These are phyloP conservation scores for Colletotrichum truncatum DNA, from an alignment of 2,329 filamentous ascomycete genomes.

Conservation along the genomic window DNA sequence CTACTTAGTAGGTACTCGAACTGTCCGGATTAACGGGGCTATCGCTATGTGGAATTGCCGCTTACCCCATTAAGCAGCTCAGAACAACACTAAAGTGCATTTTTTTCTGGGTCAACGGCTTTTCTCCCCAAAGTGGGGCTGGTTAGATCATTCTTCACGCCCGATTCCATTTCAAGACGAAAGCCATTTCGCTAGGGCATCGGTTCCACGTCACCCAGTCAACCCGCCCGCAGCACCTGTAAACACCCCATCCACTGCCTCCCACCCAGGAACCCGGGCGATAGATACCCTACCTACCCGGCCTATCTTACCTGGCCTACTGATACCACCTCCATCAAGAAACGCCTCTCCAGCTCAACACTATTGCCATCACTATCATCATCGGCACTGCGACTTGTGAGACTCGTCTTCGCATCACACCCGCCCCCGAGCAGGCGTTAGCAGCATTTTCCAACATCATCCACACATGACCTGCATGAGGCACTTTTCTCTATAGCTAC, in stretches of 20 bases:
- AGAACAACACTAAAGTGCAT: neutral
- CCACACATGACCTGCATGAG: neutral
- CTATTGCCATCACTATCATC: conserved; percentile 2
- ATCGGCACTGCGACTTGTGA: neutral
- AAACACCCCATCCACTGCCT: too few species aligned
- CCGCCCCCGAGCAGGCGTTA: conserved; percentile 11
- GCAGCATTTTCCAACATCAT: neutral
- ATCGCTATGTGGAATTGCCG: neutral
- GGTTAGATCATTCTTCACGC: conserved; percentile 19
- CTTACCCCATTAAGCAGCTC: conserved; percentile 8
- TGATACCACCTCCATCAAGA: conserved; percentile 23
- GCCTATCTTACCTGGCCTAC: conserved; percentile 8
- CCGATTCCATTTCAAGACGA: conserved; percentile 12
- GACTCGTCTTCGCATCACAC: neutral
- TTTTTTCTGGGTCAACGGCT: neutral
- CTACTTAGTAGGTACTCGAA: neutral
- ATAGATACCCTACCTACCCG: conserved; percentile 9
- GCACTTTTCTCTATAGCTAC: too few species aligned
- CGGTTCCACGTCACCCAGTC: conserved; percentile 19
- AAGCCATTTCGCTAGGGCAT: conserved; percentile 24
- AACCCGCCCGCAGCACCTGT: conserved; percentile 22
- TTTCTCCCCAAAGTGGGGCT: neutral
- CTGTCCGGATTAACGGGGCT: neutral
- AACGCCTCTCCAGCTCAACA: conserved; percentile 3
- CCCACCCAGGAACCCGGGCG: neutral